Base-by-base conservation (phyloP, 2,329 filamentous ascomycete species). In the Neonectria ditissima region DNA sequence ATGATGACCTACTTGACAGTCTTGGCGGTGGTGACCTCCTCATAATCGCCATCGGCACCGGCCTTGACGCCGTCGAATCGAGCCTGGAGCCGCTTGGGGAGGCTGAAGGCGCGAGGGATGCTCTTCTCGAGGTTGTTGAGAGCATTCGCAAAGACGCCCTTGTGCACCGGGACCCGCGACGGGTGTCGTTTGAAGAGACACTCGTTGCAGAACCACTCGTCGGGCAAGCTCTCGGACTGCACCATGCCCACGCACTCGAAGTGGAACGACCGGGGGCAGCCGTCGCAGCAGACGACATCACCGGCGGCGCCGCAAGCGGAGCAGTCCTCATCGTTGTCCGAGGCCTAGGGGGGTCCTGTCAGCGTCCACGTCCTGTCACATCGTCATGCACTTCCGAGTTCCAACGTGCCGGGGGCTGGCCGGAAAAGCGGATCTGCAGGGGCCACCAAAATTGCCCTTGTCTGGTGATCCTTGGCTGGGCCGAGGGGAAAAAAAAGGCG, bases 231-330 rank as follows among this genome's bases (percentile, higher is more conserved):
- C 53, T 87, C 85, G 59, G 89, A 85, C 69, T 93, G 83, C 41
- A 93, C 91, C 65, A 95, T 94, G 78, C 97, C 91, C 69, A 96
- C 88, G 77, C 96, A 98, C 63, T 88, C 86, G 76, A 96, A 93
- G 79, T 98, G 96, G 80, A 97, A 97, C 6, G 94, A 93, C 69
- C 93, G 89, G 65, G 91, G 88, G 80, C 96, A 99, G 66, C 92
- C 92, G 81, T 98, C 96, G 79, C 96, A 99, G 80, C 94, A 97
- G 69, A 98, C 86, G 67, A 99, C 87, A 71, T 93, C 89, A 61
- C 95, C 95, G 69, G 89, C 91, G 67, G 91, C 92, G 74, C 91
- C 89, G 80, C 96, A 99, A 48, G 93, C 89, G 65, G 91, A 91
- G 82, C 95, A 99, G 75, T 91, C 91, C 78, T 98, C 95, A 77